A percentile compares a stretch with the other conserved stretches of the same genome.
Conservation (phyloP, 768 basidiomycete genomes). For the Hericium alpestre region DNA sequence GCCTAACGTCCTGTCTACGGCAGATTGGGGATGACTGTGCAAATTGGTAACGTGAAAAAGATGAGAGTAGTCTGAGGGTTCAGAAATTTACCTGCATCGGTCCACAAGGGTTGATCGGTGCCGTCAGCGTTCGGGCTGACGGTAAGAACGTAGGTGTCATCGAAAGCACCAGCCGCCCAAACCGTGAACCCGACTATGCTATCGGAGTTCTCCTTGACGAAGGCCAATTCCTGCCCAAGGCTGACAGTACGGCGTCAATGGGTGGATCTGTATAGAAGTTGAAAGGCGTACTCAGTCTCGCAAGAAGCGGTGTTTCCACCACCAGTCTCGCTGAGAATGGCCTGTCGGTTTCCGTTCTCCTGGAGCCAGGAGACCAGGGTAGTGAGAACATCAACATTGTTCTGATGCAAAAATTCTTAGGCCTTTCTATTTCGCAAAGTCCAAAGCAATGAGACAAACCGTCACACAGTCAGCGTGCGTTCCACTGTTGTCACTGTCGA, state of each 20-base stretch:
- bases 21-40: background rate
- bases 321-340: slow-evolving; percentile 33
- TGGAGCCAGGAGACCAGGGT: slow-evolving; percentile 33
- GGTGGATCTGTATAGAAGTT: slow-evolving; percentile 3
- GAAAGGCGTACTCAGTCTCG: slow-evolving; percentile 22
- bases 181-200: slow-evolving; percentile 40
- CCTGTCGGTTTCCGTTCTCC: slow-evolving; percentile 32
- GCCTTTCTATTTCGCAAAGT: background rate
- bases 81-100: slow-evolving; percentile 23
- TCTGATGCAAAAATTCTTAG: slow-evolving; percentile 16
- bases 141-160: slow-evolving; percentile 37
- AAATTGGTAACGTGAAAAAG: background rate
- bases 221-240: slow-evolving; percentile 33
- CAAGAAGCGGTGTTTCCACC: slow-evolving; percentile 32
- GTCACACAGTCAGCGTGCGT: slow-evolving; percentile 33
- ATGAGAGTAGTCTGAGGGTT: background rate
- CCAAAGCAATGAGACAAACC: slow-evolving; percentile 14
- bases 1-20: background rate
- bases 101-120: slow-evolving; percentile 36
- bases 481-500: slow-evolving; percentile 35
- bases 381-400: slow-evolving; percentile 34
- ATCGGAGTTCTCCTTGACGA: slow-evolving; percentile 32
- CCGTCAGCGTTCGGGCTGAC: slow-evolving; percentile 38
- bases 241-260: slow-evolving; percentile 14
- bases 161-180: slow-evolving; percentile 45